Conservation (phyloP, 768 basidiomycete genomes). For the Holtermannia corniformis region DNA sequence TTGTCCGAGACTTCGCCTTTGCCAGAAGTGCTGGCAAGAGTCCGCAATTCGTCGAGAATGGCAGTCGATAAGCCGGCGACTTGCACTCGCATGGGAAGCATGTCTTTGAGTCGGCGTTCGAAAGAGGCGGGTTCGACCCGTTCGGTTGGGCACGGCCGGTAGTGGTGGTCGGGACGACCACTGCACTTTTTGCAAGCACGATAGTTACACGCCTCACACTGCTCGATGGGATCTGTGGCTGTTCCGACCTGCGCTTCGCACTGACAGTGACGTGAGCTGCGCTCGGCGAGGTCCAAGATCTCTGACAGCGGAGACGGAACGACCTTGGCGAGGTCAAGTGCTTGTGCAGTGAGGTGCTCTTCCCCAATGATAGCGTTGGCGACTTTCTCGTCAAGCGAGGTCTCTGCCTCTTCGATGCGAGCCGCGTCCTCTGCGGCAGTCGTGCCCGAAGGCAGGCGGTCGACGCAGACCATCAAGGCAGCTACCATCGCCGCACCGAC, state of each 20-base stretch:
- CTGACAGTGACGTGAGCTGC: slow-evolving; percentile 69
- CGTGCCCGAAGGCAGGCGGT: slow-evolving; percentile 58
- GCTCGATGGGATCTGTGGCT: slow-evolving; percentile 55
- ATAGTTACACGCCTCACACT: slow-evolving; percentile 65
- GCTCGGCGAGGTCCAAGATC: slow-evolving; percentile 56
- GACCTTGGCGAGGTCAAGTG: slow-evolving; percentile 59
- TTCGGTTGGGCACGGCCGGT: slow-evolving; percentile 45
- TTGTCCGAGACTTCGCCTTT: slow-evolving; percentile 38
- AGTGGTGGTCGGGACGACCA: slow-evolving; percentile 81
- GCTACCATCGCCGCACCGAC: slow-evolving; percentile 82
- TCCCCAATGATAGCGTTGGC: slow-evolving; percentile 62
- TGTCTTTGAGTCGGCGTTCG: slow-evolving; percentile 63
- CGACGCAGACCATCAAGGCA: slow-evolving; percentile 60
- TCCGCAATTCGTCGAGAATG: slow-evolving; percentile 48
- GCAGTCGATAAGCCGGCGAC: slow-evolving; percentile 45
- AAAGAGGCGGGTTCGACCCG: slow-evolving; percentile 68
- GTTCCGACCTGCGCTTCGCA: slow-evolving; percentile 82
- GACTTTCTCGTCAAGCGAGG: slow-evolving; percentile 49
- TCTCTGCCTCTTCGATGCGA: slow-evolving; percentile 47
- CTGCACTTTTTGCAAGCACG: slow-evolving; percentile 78
- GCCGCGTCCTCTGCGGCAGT: slow-evolving; percentile 61
- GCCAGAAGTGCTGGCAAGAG: slow-evolving; percentile 14
- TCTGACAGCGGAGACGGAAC: slow-evolving; percentile 46
- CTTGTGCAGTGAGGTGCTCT: slow-evolving; percentile 53
- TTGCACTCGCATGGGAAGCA: slow-evolving; percentile 75